Percentiles rank a stretch among this genome's conserved stretches.
phyloP scores from a whole-genome alignment of 139 green algal species.

The Chlorella vulgaris region DNA sequence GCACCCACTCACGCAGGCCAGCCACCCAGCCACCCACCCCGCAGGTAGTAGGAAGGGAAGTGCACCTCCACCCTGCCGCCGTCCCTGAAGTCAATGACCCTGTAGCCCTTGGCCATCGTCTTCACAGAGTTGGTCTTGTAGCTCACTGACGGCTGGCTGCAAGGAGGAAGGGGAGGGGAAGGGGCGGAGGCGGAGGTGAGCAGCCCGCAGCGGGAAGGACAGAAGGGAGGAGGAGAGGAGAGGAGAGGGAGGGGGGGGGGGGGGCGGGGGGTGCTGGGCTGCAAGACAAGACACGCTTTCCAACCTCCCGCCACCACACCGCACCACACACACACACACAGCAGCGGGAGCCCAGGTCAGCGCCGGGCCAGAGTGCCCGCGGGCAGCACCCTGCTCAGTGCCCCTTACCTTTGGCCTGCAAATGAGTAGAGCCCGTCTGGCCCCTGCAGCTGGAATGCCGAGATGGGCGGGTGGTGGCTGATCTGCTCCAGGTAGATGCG shows the following conservation, averaged over 20 bases:
- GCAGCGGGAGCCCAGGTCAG: neutral
- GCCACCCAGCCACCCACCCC: constrained; percentile 29
- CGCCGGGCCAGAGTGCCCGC: no score
- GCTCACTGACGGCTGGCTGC: constrained; percentile 72
- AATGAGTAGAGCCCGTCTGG: constrained; percentile 66
- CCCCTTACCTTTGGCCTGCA: constrained; percentile 46
- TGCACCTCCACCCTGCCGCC: constrained; percentile 67
- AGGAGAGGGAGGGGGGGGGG: neutral
- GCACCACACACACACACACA: no score
- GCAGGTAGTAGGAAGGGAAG: constrained; percentile 75
- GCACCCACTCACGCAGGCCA: neutral
- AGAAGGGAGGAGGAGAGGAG: neutral
- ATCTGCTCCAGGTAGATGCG: constrained; percentile 84
- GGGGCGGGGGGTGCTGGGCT: neutral
- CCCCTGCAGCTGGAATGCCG: constrained; percentile 77
- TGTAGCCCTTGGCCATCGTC: constrained; percentile 70
- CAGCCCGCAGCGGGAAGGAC: no score
- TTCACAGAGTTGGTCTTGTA: constrained; percentile 77
- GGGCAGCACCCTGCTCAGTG: neutral
- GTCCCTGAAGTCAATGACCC: constrained; percentile 71
- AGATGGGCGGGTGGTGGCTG: constrained; percentile 76
- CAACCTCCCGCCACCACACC: no score
- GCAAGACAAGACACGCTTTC: neutral
- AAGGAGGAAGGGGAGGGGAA: neutral
- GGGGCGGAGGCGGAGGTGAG: neutral